Evolutionary conservation across 768 basidiomycete genomes (phyloP).

Genomic region (Lactarius tabidus): DNA sequence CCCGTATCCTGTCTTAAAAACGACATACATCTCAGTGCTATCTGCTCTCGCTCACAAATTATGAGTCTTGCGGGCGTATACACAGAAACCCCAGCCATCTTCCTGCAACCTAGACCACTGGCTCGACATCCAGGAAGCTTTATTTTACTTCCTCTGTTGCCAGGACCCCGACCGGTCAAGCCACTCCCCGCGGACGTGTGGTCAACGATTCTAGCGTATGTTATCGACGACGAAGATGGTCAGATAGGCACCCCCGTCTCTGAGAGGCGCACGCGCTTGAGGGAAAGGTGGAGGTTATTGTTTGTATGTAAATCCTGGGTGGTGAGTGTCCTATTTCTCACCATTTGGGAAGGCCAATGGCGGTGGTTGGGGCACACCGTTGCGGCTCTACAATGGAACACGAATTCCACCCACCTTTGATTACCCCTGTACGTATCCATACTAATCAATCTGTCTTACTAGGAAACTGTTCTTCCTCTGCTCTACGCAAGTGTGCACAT

Average conservation of each 20-base stretch:
- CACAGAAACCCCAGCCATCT: conserved; percentile 30
- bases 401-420: neutral
- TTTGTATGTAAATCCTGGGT: conserved; percentile 24
- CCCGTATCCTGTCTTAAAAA: neutral
- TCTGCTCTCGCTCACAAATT: neutral
- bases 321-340: conserved; percentile 17
- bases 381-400: neutral
- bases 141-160: conserved; percentile 65
- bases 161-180: conserved; percentile 45
- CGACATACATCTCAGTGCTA: neutral
- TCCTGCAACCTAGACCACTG: conserved; percentile 67
- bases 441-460: neutral
- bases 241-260: conserved; percentile 12
- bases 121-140: conserved; percentile 55
- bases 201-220: conserved; percentile 52
- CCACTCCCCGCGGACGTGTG: conserved; percentile 69
- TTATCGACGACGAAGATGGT: conserved; percentile 27
- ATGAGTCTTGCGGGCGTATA: conserved; percentile 15
- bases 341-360: too few species aligned
- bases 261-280: conserved; percentile 13
- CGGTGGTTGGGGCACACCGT: neutral
- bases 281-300: conserved; percentile 27
- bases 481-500: conserved; percentile 57
- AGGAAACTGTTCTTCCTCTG: conserved; percentile 67
- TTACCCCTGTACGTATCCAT: conserved; percentile 5